Conservation (phyloP, 352 stramenopile genomes). For the Salisapilia sapeloensis region DNA sequence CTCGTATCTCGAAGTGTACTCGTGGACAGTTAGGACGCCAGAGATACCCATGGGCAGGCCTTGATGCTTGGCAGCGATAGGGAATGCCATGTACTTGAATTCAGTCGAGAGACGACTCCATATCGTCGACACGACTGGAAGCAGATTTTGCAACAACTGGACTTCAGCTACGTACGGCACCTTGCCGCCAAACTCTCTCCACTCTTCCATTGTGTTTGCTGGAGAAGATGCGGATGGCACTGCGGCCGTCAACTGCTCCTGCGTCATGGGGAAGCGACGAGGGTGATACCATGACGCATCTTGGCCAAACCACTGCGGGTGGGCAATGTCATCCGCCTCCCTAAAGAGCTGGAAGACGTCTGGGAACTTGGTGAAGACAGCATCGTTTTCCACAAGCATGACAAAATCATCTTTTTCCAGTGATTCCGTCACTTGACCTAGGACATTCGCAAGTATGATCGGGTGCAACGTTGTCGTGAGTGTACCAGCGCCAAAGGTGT, state of each 20-base stretch:
- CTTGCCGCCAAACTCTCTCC: conserved; percentile 53
- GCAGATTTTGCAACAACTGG: conserved; percentile 17
- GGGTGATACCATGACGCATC: conserved; percentile 72
- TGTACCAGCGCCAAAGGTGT: conserved; percentile 34
- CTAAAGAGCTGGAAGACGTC: conserved; percentile 53
- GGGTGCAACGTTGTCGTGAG: conserved; percentile 48
- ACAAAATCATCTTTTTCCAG: conserved; percentile 41
- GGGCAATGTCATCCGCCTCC: conserved; percentile 36
- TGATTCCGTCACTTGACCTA: conserved; percentile 15
- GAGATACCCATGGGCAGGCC: conserved; percentile 34
- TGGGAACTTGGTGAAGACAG: conserved; percentile 65
- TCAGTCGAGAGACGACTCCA: conserved; percentile 28
- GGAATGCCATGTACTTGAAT: conserved; percentile 46
- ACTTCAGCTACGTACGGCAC: conserved; percentile 55
- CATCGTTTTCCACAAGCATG: conserved; percentile 65
- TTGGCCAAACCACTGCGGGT: conserved; percentile 39
- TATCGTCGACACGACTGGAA: conserved; percentile 25
- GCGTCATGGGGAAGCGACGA: conserved; percentile 17
- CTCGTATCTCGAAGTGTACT: conserved; percentile 69
- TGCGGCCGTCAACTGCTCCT: conserved; percentile 13
- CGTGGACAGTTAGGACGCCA: conserved; percentile 50
- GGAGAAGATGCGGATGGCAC: conserved; percentile 19
- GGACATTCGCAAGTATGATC: conserved; percentile 32
- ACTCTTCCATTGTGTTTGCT: conserved; percentile 27
- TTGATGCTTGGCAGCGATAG: conserved; percentile 48